Percentiles rank a stretch among this genome's conserved stretches.
Conservation (phyloP, 768 basidiomycete species). For the Boletus pseudopeckii region DNA sequence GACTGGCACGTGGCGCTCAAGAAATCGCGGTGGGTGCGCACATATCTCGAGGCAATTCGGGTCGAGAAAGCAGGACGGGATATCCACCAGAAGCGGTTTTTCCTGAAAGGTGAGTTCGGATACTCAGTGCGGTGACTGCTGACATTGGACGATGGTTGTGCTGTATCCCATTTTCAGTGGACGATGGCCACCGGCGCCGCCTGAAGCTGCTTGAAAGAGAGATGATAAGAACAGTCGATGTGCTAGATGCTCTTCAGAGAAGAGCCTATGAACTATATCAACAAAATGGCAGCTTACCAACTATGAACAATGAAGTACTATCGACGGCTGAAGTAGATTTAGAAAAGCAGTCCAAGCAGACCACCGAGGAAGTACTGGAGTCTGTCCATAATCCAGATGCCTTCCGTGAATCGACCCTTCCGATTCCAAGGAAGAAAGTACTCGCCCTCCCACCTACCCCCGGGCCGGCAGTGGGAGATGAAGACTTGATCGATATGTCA, state of each 20-base stretch:
- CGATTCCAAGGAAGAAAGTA: background rate
- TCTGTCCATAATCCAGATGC: background rate
- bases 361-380: background rate
- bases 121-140: background rate
- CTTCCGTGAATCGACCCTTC: background rate
- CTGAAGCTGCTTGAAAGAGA: conserved; percentile 28
- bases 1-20: conserved; percentile 15
- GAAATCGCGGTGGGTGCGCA: conserved; percentile 21
- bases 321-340: background rate
- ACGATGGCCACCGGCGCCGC: conserved; percentile 30
- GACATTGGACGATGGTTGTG: background rate
- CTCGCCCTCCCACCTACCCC: background rate
- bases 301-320: background rate
- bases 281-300: background rate
- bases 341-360: background rate
- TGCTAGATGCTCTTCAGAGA: conserved; percentile 15
- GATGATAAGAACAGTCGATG: conserved; percentile 26
- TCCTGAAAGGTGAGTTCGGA: conserved; percentile 26
- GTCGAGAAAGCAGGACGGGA: conserved; percentile 30
- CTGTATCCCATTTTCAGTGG: conserved; percentile 16
- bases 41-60: conserved; percentile 16
- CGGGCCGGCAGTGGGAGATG: conserved; percentile 1
- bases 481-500: conserved; percentile 17
- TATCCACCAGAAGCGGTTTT: conserved; percentile 32
- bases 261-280: conserved; percentile 18